Evolutionary conservation across 1,139 yeast genomes (phyloP).

Genomic region (Candida sp.): DNA sequence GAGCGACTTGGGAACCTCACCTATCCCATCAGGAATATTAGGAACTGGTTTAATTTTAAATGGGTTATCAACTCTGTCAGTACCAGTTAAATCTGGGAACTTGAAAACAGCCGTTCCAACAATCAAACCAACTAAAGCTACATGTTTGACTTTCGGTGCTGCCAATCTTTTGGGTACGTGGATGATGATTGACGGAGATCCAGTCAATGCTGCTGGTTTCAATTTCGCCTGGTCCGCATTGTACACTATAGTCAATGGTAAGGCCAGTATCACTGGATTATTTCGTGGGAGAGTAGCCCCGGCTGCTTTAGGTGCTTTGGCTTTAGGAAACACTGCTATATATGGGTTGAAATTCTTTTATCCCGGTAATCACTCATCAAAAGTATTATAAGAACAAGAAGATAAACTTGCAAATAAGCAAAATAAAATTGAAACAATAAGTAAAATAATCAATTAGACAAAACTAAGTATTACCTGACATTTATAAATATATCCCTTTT

Average conservation of each 20-base stretch:
- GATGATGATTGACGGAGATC: conserved; percentile 79
- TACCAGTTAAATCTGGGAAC: conserved; percentile 5
- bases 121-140: conserved; percentile 32
- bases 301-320: conserved; percentile 52
- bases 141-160: conserved; percentile 56
- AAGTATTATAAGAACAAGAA: no score
- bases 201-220: conserved; percentile 84
- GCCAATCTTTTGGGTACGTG: conserved; percentile 81
- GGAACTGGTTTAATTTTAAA: conserved; percentile 9
- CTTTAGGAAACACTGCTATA: conserved; percentile 57
- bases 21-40: conserved; percentile 11
- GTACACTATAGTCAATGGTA: conserved; percentile 74
- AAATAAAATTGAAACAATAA: no score
- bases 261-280: conserved; percentile 45
- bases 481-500: no score
- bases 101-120: conserved; percentile 12
- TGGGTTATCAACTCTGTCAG: conserved; percentile 5
- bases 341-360: conserved; percentile 72
- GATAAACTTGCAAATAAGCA: no score
- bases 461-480: no score
- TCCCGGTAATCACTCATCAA: conserved; percentile 14
- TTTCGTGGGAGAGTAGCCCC: conserved; percentile 53
- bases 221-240: conserved; percentile 83
- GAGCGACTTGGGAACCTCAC: conserved; percentile 9
- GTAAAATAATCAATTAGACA: no score